Evolutionary conservation across 441 rosid species (phyloP).

Genomic region (Pelargonium australe): DNA sequence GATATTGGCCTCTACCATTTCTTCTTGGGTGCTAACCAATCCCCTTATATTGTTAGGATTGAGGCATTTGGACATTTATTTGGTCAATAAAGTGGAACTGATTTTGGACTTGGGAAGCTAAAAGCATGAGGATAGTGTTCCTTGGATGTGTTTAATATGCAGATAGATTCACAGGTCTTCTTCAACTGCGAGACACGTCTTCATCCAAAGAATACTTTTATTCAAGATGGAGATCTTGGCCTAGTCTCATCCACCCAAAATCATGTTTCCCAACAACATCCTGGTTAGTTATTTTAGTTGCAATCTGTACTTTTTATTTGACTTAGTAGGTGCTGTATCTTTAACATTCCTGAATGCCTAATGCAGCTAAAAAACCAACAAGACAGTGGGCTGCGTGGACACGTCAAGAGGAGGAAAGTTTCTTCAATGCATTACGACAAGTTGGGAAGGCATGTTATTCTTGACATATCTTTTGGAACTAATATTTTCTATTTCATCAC

Average conservation of each 20-base stretch:
- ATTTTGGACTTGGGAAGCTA: constrained; percentile 17
- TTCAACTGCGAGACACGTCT: constrained; percentile 34
- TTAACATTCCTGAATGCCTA: constrained; percentile 8
- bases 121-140: constrained; percentile 27
- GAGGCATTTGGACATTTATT: constrained; percentile 15
- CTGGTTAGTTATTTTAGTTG: constrained; percentile 42
- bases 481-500: constrained; percentile 3
- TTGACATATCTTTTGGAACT: constrained; percentile 8
- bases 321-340: constrained; percentile 1
- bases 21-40: background rate
- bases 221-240: constrained; percentile 41
- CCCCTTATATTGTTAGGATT: constrained; percentile 11
- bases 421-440: constrained; percentile 94
- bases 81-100: constrained; percentile 22
- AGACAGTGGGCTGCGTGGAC: constrained; percentile 99
- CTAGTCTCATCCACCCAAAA: constrained; percentile 32
- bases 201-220: constrained; percentile 33
- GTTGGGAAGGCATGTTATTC: constrained; percentile 74
- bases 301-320: constrained; percentile 8
- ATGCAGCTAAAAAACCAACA: constrained; percentile 74
- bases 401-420: constrained; percentile 93
- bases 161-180: constrained; percentile 40
- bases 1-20: background rate
- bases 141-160: constrained; percentile 37
- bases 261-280: constrained; percentile 34